Percentiles rank a stretch among this genome's conserved stretches.
Evolutionary conservation across 768 basidiomycete genomes (phyloP).

Genomic region (Pisolithus orientalis): DNA sequence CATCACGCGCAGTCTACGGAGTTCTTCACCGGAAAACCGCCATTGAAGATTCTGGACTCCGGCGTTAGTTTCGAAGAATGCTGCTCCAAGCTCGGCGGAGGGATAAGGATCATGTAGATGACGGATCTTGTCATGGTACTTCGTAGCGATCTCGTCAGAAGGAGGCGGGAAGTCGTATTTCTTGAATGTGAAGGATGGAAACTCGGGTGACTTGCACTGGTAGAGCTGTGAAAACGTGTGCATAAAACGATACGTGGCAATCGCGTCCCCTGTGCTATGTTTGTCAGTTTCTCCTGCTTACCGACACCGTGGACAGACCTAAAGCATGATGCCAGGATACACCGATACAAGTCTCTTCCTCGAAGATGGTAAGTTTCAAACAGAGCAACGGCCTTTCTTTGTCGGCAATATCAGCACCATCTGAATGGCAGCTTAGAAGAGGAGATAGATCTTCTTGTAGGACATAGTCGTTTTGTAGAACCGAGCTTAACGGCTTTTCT

Average conservation of each 20-base stretch:
- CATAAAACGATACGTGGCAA: constrained; percentile 20
- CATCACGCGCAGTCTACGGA: background rate
- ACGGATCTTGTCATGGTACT: too few relatives aligned
- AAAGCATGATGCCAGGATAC: constrained; percentile 24
- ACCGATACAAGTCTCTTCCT: constrained; percentile 13
- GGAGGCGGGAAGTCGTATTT: constrained; percentile 3
- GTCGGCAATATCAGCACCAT: background rate
- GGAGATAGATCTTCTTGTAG: constrained; percentile 3
- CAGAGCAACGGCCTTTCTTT: background rate
- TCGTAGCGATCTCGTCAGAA: background rate
- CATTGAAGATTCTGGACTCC: background rate
- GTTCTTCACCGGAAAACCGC: background rate
- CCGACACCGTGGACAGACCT: constrained; percentile 6
- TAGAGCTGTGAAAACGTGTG: constrained; percentile 14
- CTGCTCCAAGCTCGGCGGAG: background rate
- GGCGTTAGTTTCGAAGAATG: background rate
- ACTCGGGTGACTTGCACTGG: constrained; percentile 3
- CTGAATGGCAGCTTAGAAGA: background rate
- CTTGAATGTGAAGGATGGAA: constrained; percentile 7
- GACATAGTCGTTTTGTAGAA: constrained; percentile 5
- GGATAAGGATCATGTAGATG: background rate
- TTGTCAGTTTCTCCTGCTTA: background rate
- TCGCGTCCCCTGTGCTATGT: constrained; percentile 15
- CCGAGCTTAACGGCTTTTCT: background rate
- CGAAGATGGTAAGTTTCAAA: constrained; percentile 13